Conservation (phyloP, 176 grass and related monocot species). For the Avena insularis region DNA sequence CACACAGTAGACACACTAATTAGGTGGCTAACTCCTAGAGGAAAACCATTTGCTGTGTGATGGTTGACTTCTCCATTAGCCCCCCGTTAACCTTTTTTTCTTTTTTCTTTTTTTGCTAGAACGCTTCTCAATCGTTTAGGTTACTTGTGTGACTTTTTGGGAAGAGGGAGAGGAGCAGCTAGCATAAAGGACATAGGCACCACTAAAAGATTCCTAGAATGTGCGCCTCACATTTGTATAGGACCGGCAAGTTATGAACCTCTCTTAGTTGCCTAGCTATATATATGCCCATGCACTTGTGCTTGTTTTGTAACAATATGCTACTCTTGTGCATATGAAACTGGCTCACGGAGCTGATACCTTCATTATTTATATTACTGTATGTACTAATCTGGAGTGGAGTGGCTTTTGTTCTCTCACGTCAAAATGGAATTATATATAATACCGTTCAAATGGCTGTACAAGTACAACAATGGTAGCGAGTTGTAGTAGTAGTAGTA, state of each 20-base stretch:
- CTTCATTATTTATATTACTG: background rate
- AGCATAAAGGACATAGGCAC: slow-evolving; percentile 17
- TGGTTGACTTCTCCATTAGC: slow-evolving; percentile 11
- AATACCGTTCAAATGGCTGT: background rate
- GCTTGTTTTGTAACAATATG: slow-evolving; percentile 15
- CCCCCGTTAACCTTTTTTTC: background rate
- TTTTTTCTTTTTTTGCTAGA: background rate
- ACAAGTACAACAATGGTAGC: no score
- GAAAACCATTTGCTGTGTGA: background rate
- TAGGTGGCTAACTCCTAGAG: background rate
- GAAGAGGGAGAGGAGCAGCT: background rate
- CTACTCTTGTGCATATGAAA: background rate
- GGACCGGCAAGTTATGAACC: background rate
- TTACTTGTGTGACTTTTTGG: background rate
- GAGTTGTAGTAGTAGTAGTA: background rate
- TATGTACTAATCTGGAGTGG: background rate
- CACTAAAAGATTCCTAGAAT: slow-evolving; percentile 45
- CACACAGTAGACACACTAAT: background rate
- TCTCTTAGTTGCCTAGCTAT: slow-evolving; percentile 40
- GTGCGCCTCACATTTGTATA: slow-evolving; percentile 23
- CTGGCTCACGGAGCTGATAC: background rate
- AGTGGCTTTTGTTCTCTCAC: background rate
- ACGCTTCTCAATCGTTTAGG: background rate
- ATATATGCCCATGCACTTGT: slow-evolving; percentile 40
- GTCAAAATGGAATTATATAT: background rate